Evolutionary conservation across 352 stramenopile genomes (phyloP), one percentile per base, ranked within the genome.

Genomic region (Hyaloperonospora brassicae): DNA sequence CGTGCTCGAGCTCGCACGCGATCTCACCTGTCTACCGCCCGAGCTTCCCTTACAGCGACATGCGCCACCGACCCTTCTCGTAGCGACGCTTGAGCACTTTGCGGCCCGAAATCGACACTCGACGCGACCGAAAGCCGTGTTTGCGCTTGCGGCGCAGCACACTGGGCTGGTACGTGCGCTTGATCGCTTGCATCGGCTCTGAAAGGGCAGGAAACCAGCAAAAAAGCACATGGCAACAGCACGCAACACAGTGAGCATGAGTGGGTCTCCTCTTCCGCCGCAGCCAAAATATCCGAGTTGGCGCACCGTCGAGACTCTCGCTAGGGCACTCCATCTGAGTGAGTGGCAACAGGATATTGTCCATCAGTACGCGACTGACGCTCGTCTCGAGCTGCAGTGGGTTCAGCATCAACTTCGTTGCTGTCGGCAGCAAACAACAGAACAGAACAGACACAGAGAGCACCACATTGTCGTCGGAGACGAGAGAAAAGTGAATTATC

Each of bases 151-250:
- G 83, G 38, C 83, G 83, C 64, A 93, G 61, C 34, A 91, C 80
- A 55, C 83, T 93, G 40, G 83, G 83, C 65, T 93, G 83, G 65
- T 91, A 93, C 52, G 83, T 93, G 45, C 83, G 79, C 72, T 93
- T 93, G 38, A 93, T 72, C 24, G 80, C 83, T 51, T 78, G 70
- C 51, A 91, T 60, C 1, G 83, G 79, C 57, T 86, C 79, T 87
- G 47, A 4, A 57, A 45, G 53, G 12, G 5, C 4, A 10, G 53
- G 7, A 31, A 31, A 31, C 27, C 27, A 50, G n/a, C n/a, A 22
- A 10, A 31, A 36, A 41, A 24, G 12, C 1, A 39, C 12, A n/a
- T n/a, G 25, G 10, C 47, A 43, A 17, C 11, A 38, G 3, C 23
- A 13, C 4, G 49, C 14, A 27, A 55, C 36, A 42, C 3, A 42